Base-by-base conservation (phyloP, 2,329 filamentous ascomycete genomes). In the Aspergillus sp. region DNA sequence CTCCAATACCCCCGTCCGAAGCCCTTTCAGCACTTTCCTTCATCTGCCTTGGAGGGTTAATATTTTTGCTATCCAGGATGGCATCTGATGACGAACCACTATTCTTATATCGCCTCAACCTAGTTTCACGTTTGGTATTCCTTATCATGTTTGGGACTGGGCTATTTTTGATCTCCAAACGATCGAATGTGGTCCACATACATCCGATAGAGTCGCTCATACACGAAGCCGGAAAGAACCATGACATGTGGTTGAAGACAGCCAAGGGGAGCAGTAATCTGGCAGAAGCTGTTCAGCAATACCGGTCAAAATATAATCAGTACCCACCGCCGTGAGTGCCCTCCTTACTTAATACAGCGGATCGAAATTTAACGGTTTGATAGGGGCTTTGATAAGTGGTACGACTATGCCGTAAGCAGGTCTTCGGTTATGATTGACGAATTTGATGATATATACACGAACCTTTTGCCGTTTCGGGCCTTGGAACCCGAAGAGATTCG, bases 171-270 rank as follows among this genome's bases (percentile, higher is more conserved):
- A 75, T 72, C 49, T 69, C 76, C 27, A 71, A 75, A 31, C 77
- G 78, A 53, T 75, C 73, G 21, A 71, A 72, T 17, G 62, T 73
- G 23, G 66, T 76, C 17, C 70, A 73, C 17, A 75, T 76, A 39
- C 84, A 87, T 65, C 83, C 84, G 0, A 84, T 87, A 50, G 80
- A 84, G 52, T 66, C 77, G 37, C 73, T 87, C 17, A 82, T 86
- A 27, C 77, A 80, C 46, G 71, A 81, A 17, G 83, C 79, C 15
- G 74, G 76, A 49, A 59, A 71, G 2, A 73, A 77, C 45, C 81
- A 85, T 61, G 70, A 81, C n/a, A 64, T 68, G 4, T 87, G 82
- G 71, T 61, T 77, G 9, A 71, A 73, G 12, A 76, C 81, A 60
- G 79, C 82, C 11, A 73, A 76, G 23, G 68, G 68, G 40, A 84